Evolutionary conservation across 2,329 filamentous ascomycete genomes (phyloP), one percentile per base, ranked within the genome.

Genomic region (Pseudogymnoascus sp.): DNA sequence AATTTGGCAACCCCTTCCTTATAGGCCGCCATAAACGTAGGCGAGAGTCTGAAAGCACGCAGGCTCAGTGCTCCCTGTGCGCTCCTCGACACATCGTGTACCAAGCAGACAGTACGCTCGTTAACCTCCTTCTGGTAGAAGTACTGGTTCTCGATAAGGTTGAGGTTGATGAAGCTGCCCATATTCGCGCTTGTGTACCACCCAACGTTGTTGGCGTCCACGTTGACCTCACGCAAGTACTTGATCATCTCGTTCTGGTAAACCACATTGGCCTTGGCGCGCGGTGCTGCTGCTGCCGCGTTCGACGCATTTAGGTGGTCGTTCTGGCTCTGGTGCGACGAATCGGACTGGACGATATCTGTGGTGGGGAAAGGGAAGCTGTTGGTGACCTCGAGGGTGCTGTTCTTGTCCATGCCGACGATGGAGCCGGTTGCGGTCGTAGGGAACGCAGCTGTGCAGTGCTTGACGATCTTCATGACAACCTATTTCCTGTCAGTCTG

Each of bases 101-200:
- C 91, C 62, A 99, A 82, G 58, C 91, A 91, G 49, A 97, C 86
- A 5, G 90, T 92, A 76, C 84, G 83, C 77, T 94, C 91, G 75
- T 96, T 96, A 71, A 84, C 74, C 70, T 95, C 91, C 77, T 91
- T 94, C 82, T 99, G 94, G 82, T 96, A 97, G 80, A 92, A 90
- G 79, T 87, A 92, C 78, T 97, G 92, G 81, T 97, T 99, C 84
- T 99, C 94, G 77, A 99, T 90, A 74, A 96, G 92, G 81, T 89
- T 90, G 74, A 89, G 77, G 81, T 92, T 97, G 82, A 97, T 84
- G 71, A 97, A 97, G 82, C 96, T 97, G 77, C 94, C 94, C 90
- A 99, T 95, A 76, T 92, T 96, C 67, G 92, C 91, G 80, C 92
- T 97, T 64, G 92, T 97, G 80, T 99, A 99, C 92, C 92, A 99